Evolutionary conservation across 2,329 filamentous ascomycete species (phyloP), one percentile per base, ranked within the genome.

Genomic region (Neurospora sp.): DNA sequence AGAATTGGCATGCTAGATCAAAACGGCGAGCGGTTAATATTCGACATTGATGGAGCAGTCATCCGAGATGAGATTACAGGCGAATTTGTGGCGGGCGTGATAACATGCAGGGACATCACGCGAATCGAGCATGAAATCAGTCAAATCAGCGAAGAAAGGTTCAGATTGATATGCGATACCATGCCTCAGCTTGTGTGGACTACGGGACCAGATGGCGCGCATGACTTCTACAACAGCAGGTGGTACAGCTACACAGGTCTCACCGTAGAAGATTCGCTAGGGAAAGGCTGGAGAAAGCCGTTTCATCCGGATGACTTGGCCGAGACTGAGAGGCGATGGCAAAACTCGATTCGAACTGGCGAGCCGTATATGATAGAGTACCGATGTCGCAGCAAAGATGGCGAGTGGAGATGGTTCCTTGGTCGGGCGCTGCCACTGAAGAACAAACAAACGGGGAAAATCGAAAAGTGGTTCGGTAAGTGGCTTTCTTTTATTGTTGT

Each of bases 161-260:
- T 95, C 78, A 88, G 89, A 75, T 83, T 90, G 6, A 93, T 94
- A 67, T 92, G 90, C 73, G 91, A 94, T 73, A 90, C 86, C 23
- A 89, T 90, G 85, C 88, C 88, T 1, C 88, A 90, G 74, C 81
- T 90, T 79, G 88, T 94, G 5, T 95, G 91, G 91, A 93, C 90
- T 0, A 87, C 91, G 0, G 88, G 81, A 0, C 84, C 90, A 0
- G 86, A 90, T 17, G 91, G 92, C 0, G 74, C 81, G 36, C 84
- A 88, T 73, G 91, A 94, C 74, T 94, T 92, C 79, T 94, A 90
- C 78, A 92, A 91, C 70, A 86, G 87, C 66, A 83, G 89, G n/a
- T 95, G 91, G 90, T 92, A 92, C 75, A 85, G 87, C n/a, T 94
- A 92, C 74, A 94, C 92, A 0, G 90, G 92, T 0, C 79, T 93